Conservation (phyloP, 1,284 basidiomycete genomes). For the Mycosarcoma maydis region DNA sequence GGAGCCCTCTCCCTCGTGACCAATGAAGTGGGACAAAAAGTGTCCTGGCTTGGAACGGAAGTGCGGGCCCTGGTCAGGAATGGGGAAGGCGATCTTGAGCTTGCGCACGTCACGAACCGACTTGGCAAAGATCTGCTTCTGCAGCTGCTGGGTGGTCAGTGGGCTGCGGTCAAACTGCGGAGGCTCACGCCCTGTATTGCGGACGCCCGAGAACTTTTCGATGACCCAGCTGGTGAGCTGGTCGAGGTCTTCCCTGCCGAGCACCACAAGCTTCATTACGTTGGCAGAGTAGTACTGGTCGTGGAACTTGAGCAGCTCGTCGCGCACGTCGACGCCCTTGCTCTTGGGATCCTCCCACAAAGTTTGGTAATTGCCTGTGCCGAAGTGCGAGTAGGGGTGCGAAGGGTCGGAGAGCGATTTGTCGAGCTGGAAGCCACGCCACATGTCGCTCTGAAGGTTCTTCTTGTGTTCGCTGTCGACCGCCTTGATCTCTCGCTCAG, state of each 20-base stretch:
- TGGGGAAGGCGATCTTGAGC: conserved; percentile 81
- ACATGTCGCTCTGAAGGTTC: conserved; percentile 92
- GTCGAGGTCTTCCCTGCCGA: conserved; percentile 88
- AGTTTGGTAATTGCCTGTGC: conserved; percentile 86
- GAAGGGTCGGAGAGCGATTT: conserved; percentile 81
- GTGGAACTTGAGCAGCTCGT: conserved; percentile 96
- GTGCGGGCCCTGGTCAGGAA: conserved; percentile 76
- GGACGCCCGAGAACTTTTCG: conserved; percentile 79
- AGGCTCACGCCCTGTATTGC: conserved; percentile 75
- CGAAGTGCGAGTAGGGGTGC: conserved; percentile 93
- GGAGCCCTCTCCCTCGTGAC: conserved; percentile 96
- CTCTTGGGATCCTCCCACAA: conserved; percentile 74
- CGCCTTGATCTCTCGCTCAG: conserved; percentile 91
- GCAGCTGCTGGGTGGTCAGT: conserved; percentile 67
- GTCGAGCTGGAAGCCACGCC: conserved; percentile 96
- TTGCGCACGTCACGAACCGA: conserved; percentile 90
- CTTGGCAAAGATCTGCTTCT: conserved; percentile 86
- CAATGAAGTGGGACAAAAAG: conserved; percentile 86
- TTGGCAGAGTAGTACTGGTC: conserved; percentile 89
- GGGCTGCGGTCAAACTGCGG: conserved; percentile 80
- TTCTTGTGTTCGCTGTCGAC: conserved; percentile 99
- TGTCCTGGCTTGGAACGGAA: conserved; percentile 83
- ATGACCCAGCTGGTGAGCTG: conserved; percentile 78
- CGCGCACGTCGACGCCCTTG: conserved; percentile 83
- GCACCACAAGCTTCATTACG: conserved; percentile 88